Base-by-base conservation (phyloP, 768 basidiomycete genomes). In the Rhodotorula babjevae region DNA sequence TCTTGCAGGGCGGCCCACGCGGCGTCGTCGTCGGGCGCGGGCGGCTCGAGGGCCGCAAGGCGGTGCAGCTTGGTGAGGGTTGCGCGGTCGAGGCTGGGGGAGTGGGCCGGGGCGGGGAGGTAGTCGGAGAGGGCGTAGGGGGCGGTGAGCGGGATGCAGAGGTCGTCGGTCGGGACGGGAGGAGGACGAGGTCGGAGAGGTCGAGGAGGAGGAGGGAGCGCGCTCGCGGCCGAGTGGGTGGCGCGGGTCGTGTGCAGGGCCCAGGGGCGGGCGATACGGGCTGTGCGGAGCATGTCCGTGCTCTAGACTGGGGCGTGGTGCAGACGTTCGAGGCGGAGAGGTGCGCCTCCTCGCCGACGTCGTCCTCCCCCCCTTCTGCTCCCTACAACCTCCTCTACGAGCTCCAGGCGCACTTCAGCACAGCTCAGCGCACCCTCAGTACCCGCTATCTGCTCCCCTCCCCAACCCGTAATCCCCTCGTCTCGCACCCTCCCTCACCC, bases 31-130 rank as follows among this genome's bases (percentile, higher is more conserved):
- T 65, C 60, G 19, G 66, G 40, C 25, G 61, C 31, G 6, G 76
- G 76, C 18, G 72, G 76, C 29, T 67, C 31, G 58, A 77, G 69
- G 25, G 76, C 76, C 14, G 76, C 57, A 49, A 77, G 64, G 19
- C 52, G 63, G 58, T 77, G 69, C 27, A 77, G 71, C 56, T 77
- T 73, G 31, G 63, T 10, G 69, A 77, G 67, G 44, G 73, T 70
- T 10, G 71, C 66, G 31, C 67, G 69, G 10, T 59, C 58, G n/a
- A 74, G 52, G 8, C 33, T 33, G 1, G 72, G 67, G 3, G 72
- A 46, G 6, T 46, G 44, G 44, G 6, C 44, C 2, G 44, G 44
- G 3, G 44, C 44, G 44, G 44, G 44, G 36, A 73, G 66, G 61
- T 71, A 68, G 31, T 65, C 65, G 7, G 46, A 27, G 61, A 76